Evolutionary conservation across 2,329 filamentous ascomycete genomes (phyloP).

Genomic region (Aaosphaeria arxii): DNA sequence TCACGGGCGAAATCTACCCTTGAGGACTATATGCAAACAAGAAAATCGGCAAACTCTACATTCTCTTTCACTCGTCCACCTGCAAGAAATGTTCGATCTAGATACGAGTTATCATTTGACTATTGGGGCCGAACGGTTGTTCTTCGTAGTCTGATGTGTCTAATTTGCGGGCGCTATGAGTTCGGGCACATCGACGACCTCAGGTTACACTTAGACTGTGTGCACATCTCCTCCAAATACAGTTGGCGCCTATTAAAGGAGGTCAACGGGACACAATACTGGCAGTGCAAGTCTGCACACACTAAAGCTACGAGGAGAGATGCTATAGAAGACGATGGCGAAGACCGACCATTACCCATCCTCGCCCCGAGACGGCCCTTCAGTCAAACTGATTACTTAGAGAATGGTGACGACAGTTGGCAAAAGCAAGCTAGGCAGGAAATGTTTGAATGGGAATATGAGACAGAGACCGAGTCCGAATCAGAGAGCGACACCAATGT

Average conservation of each 20-base stretch:
- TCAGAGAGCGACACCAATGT: neutral
- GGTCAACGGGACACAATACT: conserved; percentile 10
- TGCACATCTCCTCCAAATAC: conserved; percentile 35
- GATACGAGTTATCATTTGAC: too few relatives aligned
- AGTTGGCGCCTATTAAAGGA: conserved; percentile 9
- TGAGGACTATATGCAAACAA: too few relatives aligned
- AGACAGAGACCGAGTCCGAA: neutral
- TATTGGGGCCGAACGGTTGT: too few relatives aligned
- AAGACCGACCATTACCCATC: conserved; percentile 9
- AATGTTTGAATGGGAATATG: neutral
- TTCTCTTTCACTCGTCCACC: too few relatives aligned
- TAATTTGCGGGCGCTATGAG: too few relatives aligned
- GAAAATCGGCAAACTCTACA: too few relatives aligned
- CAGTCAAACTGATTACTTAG: conserved; percentile 30
- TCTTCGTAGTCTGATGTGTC: too few relatives aligned
- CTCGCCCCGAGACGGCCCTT: conserved; percentile 34
- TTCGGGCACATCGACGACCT: conserved; percentile 16
- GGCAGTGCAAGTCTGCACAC: conserved; percentile 10
- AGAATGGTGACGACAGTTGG: conserved; percentile 30
- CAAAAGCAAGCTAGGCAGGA: conserved; percentile 6
- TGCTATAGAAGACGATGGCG: too few relatives aligned
- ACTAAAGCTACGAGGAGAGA: too few relatives aligned
- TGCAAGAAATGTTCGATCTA: too few relatives aligned
- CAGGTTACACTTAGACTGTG: conserved; percentile 30
- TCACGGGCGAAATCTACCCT: too few relatives aligned